These are phyloP conservation scores for Capronia epimyces DNA, from an alignment of 2,329 filamentous ascomycete species.

Conservation along the genomic window DNA sequence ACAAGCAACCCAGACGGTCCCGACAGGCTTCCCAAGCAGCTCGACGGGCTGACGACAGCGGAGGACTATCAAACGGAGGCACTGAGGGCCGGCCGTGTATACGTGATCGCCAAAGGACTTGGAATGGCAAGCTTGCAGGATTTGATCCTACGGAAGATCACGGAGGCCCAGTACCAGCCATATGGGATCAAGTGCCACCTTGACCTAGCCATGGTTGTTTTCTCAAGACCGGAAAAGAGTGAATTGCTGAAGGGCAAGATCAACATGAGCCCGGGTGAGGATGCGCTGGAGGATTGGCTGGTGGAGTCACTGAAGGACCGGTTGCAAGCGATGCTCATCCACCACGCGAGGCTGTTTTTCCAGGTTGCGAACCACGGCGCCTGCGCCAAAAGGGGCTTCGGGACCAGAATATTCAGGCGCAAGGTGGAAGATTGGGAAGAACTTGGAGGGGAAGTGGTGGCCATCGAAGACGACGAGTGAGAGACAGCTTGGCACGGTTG, in stretches of 20 bases:
- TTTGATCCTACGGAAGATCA: conserved; percentile 21
- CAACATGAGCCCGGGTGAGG: not conserved
- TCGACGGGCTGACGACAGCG: conserved; percentile 7
- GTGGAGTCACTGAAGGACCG: conserved; percentile 5
- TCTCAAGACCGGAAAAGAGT: conserved; percentile 9
- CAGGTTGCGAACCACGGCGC: conserved; percentile 11
- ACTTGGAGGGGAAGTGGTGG: conserved; percentile 4
- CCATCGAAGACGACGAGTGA: conserved; percentile 18
- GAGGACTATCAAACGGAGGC: conserved; percentile 17
- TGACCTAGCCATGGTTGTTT: conserved; percentile 13
- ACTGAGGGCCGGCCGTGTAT: conserved; percentile 12
- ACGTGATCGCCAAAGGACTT: conserved; percentile 19
- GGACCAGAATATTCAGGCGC: conserved; percentile 3
- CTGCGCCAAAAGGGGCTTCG: conserved; percentile 12
- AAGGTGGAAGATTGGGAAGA: conserved; percentile 9
- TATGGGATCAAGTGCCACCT: conserved; percentile 17
- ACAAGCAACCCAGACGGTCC: conserved; percentile 7
- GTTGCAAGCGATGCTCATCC: conserved; percentile 9
- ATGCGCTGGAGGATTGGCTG: conserved; percentile 17
- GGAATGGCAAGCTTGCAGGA: conserved; percentile 13
- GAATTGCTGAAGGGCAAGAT: not conserved
- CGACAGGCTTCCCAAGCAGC: conserved; percentile 9
- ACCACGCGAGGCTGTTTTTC: conserved; percentile 14
- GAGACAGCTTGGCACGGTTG: not conserved
- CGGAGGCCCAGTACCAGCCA: conserved; percentile 5